Conservation (phyloP, 164 flowering plant species). For the Nymphaea thermarum region DNA sequence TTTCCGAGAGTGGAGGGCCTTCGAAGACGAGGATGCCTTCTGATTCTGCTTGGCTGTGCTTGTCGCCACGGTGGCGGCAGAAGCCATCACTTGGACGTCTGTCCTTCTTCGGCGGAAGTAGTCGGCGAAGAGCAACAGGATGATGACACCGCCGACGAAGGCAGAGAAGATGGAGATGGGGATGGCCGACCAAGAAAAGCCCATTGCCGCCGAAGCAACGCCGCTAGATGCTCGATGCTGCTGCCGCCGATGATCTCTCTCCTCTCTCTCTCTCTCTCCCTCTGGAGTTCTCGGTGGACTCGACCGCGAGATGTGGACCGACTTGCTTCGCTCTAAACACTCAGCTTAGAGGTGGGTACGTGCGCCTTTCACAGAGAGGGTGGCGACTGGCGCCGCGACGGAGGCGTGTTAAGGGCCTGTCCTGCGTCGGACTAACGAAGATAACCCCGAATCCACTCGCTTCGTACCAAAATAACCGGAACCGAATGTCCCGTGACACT, state of each 20-base stretch:
- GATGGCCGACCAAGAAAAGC: not conserved
- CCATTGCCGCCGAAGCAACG: not conserved
- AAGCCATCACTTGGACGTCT: conserved; percentile 36
- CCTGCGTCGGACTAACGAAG: too few relatives aligned
- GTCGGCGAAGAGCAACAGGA: conserved; percentile 33
- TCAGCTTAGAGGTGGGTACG: too few relatives aligned
- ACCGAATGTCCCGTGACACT: too few relatives aligned
- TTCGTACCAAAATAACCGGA: too few relatives aligned
- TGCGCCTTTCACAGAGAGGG: too few relatives aligned
- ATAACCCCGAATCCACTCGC: too few relatives aligned
- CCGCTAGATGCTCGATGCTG: not conserved
- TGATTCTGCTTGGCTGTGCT: conserved; percentile 13
- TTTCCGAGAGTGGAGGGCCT: conserved; percentile 7
- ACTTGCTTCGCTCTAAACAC: too few relatives aligned
- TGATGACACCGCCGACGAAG: conserved; percentile 38
- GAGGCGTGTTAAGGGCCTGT: too few relatives aligned
- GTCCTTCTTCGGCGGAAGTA: conserved; percentile 48
- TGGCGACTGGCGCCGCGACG: too few relatives aligned
- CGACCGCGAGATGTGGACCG: too few relatives aligned
- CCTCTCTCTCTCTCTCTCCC: not conserved
- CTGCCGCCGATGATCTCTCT: not conserved
- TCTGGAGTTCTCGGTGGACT: too few relatives aligned
- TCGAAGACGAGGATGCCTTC: conserved; percentile 28
- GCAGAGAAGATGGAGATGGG: conserved; percentile 34
- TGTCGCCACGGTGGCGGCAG: conserved; percentile 17